A percentile compares a stretch with the other conserved stretches of the same genome.
Evolutionary conservation across 768 basidiomycete species (phyloP).

Genomic region (Termitomyces sp.): DNA sequence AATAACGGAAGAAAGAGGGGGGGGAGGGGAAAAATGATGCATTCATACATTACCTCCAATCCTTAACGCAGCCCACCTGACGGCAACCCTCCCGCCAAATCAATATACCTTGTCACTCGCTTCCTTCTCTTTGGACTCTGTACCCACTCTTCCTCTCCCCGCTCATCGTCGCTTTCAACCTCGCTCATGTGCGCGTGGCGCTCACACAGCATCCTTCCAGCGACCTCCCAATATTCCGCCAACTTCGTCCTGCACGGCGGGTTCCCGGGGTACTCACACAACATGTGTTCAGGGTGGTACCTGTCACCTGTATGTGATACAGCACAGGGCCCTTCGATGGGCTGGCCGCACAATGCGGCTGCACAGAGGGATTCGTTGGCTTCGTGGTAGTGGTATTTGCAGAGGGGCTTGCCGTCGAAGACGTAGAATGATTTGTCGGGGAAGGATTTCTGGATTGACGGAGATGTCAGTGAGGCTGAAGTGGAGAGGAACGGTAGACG

Average conservation of each 20-base stretch:
- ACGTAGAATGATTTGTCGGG: conserved; percentile 92
- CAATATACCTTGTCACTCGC: conserved; percentile 78
- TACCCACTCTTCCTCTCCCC: conserved; percentile 25
- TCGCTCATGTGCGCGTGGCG: conserved; percentile 51
- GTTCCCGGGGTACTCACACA: conserved; percentile 64
- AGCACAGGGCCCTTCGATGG: conserved; percentile 92
- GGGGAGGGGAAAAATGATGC: not conserved
- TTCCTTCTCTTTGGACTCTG: conserved; percentile 58
- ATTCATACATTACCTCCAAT: not conserved
- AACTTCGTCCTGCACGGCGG: conserved; percentile 49
- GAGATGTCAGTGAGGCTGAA: not conserved
- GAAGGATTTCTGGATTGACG: conserved; percentile 67
- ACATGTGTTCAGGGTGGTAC: conserved; percentile 86
- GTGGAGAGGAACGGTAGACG: conserved; percentile 1
- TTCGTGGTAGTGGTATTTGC: conserved; percentile 91
- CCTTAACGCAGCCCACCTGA: conserved; percentile 1
- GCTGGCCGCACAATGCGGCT: conserved; percentile 70
- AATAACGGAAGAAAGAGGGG: not conserved
- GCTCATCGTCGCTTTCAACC: conserved; percentile 21
- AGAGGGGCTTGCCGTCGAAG: conserved; percentile 84
- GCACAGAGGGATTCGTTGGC: conserved; percentile 87
- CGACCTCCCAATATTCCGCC: conserved; percentile 88
- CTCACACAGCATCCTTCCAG: conserved; percentile 83
- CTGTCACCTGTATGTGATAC: conserved; percentile 76
- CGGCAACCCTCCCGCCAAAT: conserved; percentile 39